Evolutionary conservation across 257 asterid species (phyloP), one percentile per base, ranked within the genome.

Genomic region (Verbena officinalis): DNA sequence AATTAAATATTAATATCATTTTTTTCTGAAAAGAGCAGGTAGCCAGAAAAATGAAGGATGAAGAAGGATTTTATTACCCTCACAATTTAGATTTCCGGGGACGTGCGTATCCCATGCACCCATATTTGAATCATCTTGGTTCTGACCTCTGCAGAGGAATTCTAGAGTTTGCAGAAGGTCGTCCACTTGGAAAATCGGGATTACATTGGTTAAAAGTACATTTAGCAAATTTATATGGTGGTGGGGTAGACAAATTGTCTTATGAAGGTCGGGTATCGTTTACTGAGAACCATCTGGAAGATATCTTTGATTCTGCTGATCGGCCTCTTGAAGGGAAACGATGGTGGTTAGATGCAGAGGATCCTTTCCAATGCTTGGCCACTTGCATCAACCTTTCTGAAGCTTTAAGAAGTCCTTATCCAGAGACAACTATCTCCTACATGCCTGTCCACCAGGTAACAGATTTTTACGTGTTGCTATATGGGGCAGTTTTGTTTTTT

Each of bases 101-200:
- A 19, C 99, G 97, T 73, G 97, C 97, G 49, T 94, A 94, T 72
- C 99, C 99, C n/a, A 94, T 90, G 99, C 99, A 90, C 73, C 97
- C 97, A 13, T 80, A 94, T 79, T 71, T 94, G 76, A 88, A 94
- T 72, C 99, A 94, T 81, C 99, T 94, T 55, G 96, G 99, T 64
- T 88, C 96, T 52, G 99, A 94, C 71, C 83, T 94, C 53, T 94
- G 97, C 65, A 86, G 99, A 63, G 99, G 97, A 48, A 80, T 94
- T 66, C 75, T 94, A 20, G 99, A 94, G 77, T 94, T 90, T 75
- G 84, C 96, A 33, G 97, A 90, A 63, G 99, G 96, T 13, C 99
- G 96, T 34, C 95, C 95, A n/a, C 95, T 90, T 66, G 95, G 99
- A 21, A 81, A 81, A 64, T 86, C 97, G 9, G 99, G 99, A 74